A percentile compares a stretch with the other conserved stretches of the same genome.
These are phyloP conservation scores for Suillus americanus DNA, from an alignment of 768 basidiomycete species.

Conservation along the genomic window DNA sequence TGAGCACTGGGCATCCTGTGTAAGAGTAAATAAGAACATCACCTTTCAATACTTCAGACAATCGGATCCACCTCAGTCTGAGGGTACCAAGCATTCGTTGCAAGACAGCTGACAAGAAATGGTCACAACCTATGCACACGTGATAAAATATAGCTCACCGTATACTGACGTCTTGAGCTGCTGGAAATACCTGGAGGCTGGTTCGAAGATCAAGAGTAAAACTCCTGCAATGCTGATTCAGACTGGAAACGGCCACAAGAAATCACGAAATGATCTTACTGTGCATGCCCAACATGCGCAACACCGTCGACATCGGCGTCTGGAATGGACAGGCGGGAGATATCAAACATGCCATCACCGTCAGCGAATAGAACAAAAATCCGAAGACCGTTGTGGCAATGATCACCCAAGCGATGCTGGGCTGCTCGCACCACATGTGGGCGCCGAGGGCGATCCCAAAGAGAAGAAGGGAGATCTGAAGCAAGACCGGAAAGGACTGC, in stretches of 20 bases:
- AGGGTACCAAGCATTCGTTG: neutral
- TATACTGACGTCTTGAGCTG: neutral
- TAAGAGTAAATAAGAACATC: neutral
- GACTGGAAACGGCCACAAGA: neutral
- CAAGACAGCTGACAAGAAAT: neutral
- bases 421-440: neutral
- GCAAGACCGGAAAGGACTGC: conserved; percentile 11
- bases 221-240: neutral
- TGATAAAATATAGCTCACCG: neutral
- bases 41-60: neutral
- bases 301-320: conserved; percentile 1
- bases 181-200: neutral
- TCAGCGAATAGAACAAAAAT: conserved; percentile 1
- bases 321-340: conserved; percentile 5
- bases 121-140: neutral
- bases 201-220: neutral
- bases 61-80: neutral
- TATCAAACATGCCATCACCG: conserved; percentile 4
- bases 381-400: neutral
- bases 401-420: conserved; percentile 3
- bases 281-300: neutral
- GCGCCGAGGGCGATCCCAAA: conserved; percentile 12
- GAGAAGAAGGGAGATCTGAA: conserved; percentile 12
- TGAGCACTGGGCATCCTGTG: neutral
- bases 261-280: neutral